Base-by-base conservation (phyloP, 1,284 basidiomycete species). In the Hemileia vastatrix region DNA sequence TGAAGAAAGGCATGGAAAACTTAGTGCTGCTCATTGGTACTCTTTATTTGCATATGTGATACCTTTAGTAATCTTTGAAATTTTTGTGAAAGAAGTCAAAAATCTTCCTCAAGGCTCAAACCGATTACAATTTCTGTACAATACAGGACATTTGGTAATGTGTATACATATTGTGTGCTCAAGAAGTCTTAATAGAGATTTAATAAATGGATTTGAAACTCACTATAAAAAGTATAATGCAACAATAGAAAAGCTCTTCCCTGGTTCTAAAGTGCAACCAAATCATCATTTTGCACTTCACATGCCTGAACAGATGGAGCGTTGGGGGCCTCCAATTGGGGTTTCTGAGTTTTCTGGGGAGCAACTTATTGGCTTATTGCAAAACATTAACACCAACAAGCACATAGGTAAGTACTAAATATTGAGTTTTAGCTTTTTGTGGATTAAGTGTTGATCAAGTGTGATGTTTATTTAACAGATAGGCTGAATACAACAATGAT, bases 261-360 rank as follows among this genome's bases (percentile, higher is more conserved):
- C 33, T 8, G 24, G 43, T 11, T 24, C 40, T 33, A 43, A 43
- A 32, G 18, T 60, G 6, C 27, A 60, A 27, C 57, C 57, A 43
- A 60, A 60, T 32, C 57, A 60, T 23, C 57, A 60, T 27, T 60
- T 23, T 31, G 31, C 57, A 44, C 40, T 60, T 11, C 57, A 60
- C 40, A 23, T 53, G 40, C 57, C 57, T n/a, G 5, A 60, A 23
- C 50, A 52, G 32, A 60, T 60, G 47, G 8, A 11, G 5, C 13
- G 1, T 27, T 60, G 57, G 57, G 57, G 50, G 4, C 57, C 57
- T 8, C 49, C 53, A 23, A 11, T 21, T 27, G 33, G 21, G 0
- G 50, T 52, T 3, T 32, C 57, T 4, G 49, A 60, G n/a, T n/a
- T n/a, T n/a, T n/a, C n/a, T n/a, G n/a, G n/a, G n/a, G n/a, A n/a